These are phyloP conservation scores for Chlamydomonas incerta DNA, from an alignment of 139 green algal species.

Conservation along the genomic window DNA sequence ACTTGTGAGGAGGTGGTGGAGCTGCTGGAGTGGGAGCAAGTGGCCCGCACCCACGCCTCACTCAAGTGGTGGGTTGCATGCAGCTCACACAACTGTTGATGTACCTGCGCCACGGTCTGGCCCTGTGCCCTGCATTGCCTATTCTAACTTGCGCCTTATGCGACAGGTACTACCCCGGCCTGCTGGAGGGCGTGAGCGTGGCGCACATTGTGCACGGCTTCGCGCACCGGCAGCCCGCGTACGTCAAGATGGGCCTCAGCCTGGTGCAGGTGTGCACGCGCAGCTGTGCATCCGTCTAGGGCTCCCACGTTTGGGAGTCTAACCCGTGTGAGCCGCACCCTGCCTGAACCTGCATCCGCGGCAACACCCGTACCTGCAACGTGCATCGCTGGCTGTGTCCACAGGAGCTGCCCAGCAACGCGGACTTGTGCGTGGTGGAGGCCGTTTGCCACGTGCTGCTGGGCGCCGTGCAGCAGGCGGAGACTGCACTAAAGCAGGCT, in stretches of 20 bases:
- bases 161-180: slow-evolving; percentile 59
- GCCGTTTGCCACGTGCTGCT: slow-evolving; percentile 36
- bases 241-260: slow-evolving; percentile 51
- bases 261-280: slow-evolving; percentile 36
- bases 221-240: slow-evolving; percentile 59
- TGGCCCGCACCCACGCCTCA: slow-evolving; percentile 9
- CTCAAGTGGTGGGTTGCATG: slow-evolving; percentile 36
- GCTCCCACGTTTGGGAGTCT: no score
- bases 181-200: slow-evolving; percentile 61
- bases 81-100: no score
- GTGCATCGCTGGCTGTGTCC: no score
- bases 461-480: slow-evolving; percentile 10
- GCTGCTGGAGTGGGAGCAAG: slow-evolving; percentile 70
- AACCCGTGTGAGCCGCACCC: no score
- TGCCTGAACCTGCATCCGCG: no score
- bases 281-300: not conserved
- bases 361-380: no score
- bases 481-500: not conserved
- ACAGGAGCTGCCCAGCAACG: slow-evolving; percentile 16
- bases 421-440: slow-evolving; percentile 38
- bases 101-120: no score
- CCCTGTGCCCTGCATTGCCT: no score
- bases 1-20: slow-evolving; percentile 61
- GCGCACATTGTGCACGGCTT: slow-evolving; percentile 77
- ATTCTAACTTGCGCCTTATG: no score